A percentile compares a stretch with the other conserved stretches of the same genome.
Evolutionary conservation across 2,329 filamentous ascomycete genomes (phyloP).

Genomic region (Fusarium sublunatum): DNA sequence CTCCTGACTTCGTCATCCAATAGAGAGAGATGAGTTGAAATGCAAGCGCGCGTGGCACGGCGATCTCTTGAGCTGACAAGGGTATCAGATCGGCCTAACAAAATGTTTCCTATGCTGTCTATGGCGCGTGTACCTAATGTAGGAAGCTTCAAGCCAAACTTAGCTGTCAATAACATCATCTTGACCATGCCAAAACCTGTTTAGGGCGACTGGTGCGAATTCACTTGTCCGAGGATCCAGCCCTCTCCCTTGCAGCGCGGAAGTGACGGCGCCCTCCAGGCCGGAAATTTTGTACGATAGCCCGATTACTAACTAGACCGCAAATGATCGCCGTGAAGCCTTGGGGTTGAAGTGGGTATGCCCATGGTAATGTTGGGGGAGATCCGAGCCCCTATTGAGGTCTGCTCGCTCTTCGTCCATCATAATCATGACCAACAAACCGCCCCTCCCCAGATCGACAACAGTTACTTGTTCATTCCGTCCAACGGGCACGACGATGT

Average conservation of each 20-base stretch:
- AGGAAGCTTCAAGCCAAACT: no score
- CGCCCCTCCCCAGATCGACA: background rate
- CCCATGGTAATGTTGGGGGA: background rate
- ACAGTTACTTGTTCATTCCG: background rate
- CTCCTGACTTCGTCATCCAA: constrained; percentile 18
- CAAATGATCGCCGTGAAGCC: constrained; percentile 25
- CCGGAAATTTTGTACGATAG: no score
- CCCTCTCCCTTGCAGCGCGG: no score
- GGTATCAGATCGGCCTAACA: background rate
- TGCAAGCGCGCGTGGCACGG: constrained; percentile 6
- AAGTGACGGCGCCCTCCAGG: no score
- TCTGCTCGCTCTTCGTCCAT: background rate
- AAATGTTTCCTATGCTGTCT: no score
- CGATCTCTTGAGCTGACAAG: background rate
- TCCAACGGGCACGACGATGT: background rate
- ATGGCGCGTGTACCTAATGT: no score
- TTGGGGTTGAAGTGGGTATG: background rate
- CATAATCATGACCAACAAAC: background rate
- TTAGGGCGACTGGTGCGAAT: no score
- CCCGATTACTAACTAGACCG: background rate
- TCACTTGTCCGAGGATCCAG: no score
- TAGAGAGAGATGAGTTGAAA: constrained; percentile 31
- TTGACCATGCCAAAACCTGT: no score
- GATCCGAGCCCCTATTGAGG: background rate
- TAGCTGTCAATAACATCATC: no score